Evolutionary conservation across 257 asterid genomes (phyloP).

Genomic region (Fraxinus quadrangulata): DNA sequence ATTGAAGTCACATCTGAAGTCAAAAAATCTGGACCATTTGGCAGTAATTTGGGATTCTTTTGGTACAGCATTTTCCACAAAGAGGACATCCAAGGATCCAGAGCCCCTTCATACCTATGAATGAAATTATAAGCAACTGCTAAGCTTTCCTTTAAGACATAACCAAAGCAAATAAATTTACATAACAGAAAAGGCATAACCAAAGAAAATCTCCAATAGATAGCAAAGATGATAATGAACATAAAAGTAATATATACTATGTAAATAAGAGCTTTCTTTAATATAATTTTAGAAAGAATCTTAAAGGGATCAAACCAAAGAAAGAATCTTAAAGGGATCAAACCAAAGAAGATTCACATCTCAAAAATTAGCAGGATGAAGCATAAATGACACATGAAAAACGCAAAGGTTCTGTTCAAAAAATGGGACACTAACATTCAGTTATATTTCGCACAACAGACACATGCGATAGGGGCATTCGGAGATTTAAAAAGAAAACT

Average conservation of each 20-base stretch:
- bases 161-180: conserved; percentile 1
- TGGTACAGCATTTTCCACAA: conserved; percentile 72
- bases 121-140: conserved; percentile 20
- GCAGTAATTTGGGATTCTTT: conserved; percentile 56
- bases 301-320: not conserved
- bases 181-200: not conserved
- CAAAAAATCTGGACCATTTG: conserved; percentile 57
- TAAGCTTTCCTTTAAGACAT: conserved; percentile 16
- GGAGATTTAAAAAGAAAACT: conserved; percentile 4
- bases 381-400: conserved; percentile 4
- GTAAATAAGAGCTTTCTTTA: not conserved
- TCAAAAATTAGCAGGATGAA: conserved; percentile 5
- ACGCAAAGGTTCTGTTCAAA: not conserved
- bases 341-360: not conserved
- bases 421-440: not conserved
- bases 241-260: not conserved
- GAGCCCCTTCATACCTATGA: conserved; percentile 90
- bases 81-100: conserved; percentile 90
- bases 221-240: not conserved
- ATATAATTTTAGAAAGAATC: not conserved
- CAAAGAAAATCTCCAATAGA: not conserved
- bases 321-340: not conserved
- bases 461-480: not conserved
- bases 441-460: not conserved
- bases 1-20: conserved; percentile 43